Evolutionary conservation across 139 green algal species (phyloP).

Genomic region (Klebsormidium nitens): DNA sequence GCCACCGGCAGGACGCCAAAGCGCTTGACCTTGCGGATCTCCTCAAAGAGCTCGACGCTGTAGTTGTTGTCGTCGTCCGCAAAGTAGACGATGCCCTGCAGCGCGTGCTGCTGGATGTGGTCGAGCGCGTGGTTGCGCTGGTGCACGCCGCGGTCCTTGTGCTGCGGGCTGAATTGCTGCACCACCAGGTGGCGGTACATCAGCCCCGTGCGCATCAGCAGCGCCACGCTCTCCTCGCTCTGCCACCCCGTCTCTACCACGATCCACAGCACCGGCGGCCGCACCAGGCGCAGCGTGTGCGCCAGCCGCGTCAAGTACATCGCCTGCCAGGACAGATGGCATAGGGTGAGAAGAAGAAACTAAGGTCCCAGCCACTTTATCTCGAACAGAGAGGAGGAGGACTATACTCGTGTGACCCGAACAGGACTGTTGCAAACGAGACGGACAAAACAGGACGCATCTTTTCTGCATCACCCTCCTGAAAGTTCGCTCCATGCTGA

Average conservation of each 20-base stretch:
- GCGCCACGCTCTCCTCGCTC: background rate
- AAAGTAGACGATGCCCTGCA: slow-evolving; percentile 29
- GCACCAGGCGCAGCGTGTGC: slow-evolving; percentile 10
- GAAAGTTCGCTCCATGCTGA: no score
- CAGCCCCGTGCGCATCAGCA: slow-evolving; percentile 6
- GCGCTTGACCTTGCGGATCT: slow-evolving; percentile 21
- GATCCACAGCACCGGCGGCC: slow-evolving; percentile 14
- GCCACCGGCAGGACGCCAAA: slow-evolving; percentile 26
- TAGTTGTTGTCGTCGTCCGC: slow-evolving; percentile 33
- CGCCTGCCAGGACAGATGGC: no score
- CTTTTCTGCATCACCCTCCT: no score
- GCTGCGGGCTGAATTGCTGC: slow-evolving; percentile 17
- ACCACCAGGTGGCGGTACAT: slow-evolving; percentile 28
- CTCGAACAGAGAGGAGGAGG: no score
- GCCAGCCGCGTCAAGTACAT: slow-evolving; percentile 24
- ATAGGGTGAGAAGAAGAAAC: no score
- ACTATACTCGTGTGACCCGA: no score
- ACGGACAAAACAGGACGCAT: no score
- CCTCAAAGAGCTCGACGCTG: slow-evolving; percentile 17
- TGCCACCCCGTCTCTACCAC: slow-evolving; percentile 21
- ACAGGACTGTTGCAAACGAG: no score
- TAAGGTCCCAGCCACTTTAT: no score
- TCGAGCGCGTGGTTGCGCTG: slow-evolving; percentile 22
- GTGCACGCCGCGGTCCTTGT: slow-evolving; percentile 30
- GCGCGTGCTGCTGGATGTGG: slow-evolving; percentile 19